These are phyloP conservation scores for Linnemannia elongata DNA, from an alignment of 192 early-diverging fungal species.

Conservation along the genomic window DNA sequence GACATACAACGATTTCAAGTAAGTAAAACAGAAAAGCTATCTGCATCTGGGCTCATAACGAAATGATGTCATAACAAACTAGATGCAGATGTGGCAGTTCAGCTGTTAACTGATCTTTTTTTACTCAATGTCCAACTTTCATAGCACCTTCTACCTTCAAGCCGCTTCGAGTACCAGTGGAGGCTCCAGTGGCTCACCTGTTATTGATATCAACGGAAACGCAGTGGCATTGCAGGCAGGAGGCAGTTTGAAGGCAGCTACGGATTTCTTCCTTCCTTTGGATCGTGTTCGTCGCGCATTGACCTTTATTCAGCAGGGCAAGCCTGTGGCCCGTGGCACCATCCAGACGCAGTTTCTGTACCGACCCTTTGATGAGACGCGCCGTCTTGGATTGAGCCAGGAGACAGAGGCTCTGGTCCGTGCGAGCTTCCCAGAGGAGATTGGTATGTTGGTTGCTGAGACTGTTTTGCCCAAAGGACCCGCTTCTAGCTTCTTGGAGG, in stretches of 20 bases:
- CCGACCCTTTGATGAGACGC: conserved; percentile 83
- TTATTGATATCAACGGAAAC: conserved; percentile 84
- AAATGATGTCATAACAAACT: neutral
- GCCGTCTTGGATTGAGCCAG: conserved; percentile 74
- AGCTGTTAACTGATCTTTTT: neutral
- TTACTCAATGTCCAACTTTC: neutral
- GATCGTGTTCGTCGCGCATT: conserved; percentile 77
- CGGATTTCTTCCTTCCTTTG: conserved; percentile 89
- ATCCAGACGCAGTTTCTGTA: conserved; percentile 83
- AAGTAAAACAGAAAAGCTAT: neutral
- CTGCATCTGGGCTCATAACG: neutral
- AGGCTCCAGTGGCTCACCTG: conserved; percentile 83
- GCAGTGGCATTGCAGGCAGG: conserved; percentile 87
- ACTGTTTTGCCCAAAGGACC: conserved; percentile 82
- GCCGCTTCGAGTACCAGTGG: conserved; percentile 83
- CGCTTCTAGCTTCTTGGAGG: conserved; percentile 73
- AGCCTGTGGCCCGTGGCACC: conserved; percentile 71
- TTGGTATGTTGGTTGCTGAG: conserved; percentile 86
- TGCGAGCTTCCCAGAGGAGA: conserved; percentile 70
- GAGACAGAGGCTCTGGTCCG: conserved; percentile 75
- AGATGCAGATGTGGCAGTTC: neutral
- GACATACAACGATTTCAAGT: conserved; percentile 79
- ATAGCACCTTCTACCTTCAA: conserved; percentile 76
- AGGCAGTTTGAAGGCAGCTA: conserved; percentile 79
- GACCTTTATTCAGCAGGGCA: conserved; percentile 62